These are phyloP conservation scores for Eucalyptus sp. DNA, from an alignment of 345 rosid genomes.

Conservation along the genomic window DNA sequence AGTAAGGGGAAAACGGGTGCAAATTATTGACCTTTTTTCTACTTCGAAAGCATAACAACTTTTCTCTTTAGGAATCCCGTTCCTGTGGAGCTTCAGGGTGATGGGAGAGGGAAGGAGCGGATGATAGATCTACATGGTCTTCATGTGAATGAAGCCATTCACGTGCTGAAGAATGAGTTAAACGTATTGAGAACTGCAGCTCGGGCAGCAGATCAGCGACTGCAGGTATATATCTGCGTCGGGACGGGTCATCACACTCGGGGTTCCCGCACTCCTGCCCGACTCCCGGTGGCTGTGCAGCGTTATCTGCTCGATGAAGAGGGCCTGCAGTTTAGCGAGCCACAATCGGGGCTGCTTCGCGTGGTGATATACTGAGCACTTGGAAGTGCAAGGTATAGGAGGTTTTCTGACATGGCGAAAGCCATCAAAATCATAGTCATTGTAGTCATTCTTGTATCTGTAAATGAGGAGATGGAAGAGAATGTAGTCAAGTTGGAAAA, in stretches of 20 bases:
- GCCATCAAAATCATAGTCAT: conserved; percentile 10
- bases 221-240: conserved; percentile 85
- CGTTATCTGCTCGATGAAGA: conserved; percentile 87
- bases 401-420: conserved; percentile 25
- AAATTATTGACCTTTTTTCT: background rate
- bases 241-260: conserved; percentile 96
- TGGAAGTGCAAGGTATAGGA: conserved; percentile 15
- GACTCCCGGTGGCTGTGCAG: conserved; percentile 92
- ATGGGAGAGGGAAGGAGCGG: conserved; percentile 68
- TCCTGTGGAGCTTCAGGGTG: conserved; percentile 39
- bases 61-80: conserved; percentile 55
- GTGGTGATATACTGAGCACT: conserved; percentile 59
- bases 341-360: conserved; percentile 92
- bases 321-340: conserved; percentile 76
- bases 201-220: conserved; percentile 64
- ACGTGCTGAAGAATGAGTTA: conserved; percentile 75
- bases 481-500: conserved; percentile 14
- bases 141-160: conserved; percentile 86
- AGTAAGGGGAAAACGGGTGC: background rate
- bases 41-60: background rate
- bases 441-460: conserved; percentile 33
- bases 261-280: conserved; percentile 81
- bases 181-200: conserved; percentile 61
- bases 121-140: conserved; percentile 98
- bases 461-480: conserved; percentile 37